phyloP scores from a whole-genome alignment of 441 rosid genomes.

The Metrosideros polymorpha region DNA sequence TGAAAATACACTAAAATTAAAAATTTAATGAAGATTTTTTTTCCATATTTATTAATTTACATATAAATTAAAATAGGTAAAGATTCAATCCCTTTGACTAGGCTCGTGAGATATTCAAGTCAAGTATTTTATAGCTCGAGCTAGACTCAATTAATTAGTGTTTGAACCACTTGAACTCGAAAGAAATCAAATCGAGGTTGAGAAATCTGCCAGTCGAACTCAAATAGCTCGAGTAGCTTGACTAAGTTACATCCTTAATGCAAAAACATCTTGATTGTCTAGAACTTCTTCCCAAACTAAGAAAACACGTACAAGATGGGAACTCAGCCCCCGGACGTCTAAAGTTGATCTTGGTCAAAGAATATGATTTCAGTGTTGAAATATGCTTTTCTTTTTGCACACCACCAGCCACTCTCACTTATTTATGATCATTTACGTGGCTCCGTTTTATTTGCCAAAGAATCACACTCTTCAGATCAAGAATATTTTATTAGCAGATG shows the following conservation, averaged over 20 bases:
- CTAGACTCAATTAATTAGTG: neutral
- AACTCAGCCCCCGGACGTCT: neutral
- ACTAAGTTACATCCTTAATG: neutral
- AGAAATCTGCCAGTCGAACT: neutral
- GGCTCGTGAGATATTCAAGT: neutral
- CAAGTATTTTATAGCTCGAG: neutral
- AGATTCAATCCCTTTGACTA: neutral
- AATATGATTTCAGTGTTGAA: neutral
- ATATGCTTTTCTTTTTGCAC: neutral
- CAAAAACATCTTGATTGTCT: neutral
- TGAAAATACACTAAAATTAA: neutral
- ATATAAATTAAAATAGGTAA: neutral
- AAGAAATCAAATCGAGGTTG: neutral
- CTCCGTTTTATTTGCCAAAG: neutral
- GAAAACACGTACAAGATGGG: neutral
- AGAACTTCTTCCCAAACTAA: neutral
- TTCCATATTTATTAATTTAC: neutral
- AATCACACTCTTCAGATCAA: neutral
- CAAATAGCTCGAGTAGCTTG: neutral
- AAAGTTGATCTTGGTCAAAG: neutral
- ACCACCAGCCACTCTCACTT: neutral
- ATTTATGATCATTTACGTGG: neutral
- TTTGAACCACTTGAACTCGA: neutral
- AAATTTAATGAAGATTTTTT: neutral
- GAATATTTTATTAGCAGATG: neutral